A percentile compares a stretch with the other conserved stretches of the same genome.
Evolutionary conservation across 768 basidiomycete genomes (phyloP).

Genomic region (Leccinum rimulosum): DNA sequence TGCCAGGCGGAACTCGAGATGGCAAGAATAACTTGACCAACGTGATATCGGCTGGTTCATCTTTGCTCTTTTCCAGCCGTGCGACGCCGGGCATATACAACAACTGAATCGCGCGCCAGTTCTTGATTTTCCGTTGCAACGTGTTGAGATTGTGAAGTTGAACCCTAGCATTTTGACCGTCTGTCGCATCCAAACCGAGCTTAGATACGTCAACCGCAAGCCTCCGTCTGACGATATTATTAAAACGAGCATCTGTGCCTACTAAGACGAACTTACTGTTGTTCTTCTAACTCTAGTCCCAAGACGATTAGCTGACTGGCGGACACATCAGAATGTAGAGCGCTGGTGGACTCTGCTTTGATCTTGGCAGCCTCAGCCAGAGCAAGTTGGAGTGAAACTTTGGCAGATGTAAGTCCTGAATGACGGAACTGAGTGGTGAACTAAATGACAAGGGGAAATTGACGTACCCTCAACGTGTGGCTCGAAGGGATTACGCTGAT

Average conservation of each 20-base stretch:
- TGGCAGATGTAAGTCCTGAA: background rate
- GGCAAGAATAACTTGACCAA: background rate
- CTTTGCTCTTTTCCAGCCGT: background rate
- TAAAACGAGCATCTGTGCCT: background rate
- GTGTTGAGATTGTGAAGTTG: background rate
- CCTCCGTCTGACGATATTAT: background rate
- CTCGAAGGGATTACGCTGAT: background rate
- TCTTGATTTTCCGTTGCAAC: background rate
- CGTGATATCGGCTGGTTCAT: background rate
- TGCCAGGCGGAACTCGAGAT: background rate
- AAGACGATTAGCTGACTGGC: background rate
- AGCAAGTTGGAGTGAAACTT: background rate
- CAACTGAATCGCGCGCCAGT: background rate
- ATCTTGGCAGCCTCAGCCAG: background rate
- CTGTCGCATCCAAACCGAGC: background rate
- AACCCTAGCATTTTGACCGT: background rate
- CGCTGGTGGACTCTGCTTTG: background rate
- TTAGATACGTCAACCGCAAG: background rate
- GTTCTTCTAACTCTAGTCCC: background rate
- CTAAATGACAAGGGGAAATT: background rate
- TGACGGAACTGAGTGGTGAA: background rate
- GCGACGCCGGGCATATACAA: background rate
- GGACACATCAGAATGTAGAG: background rate
- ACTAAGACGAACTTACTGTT: background rate
- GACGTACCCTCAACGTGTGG: background rate